These are phyloP conservation scores for Phytophthora rubi DNA, from an alignment of 352 stramenopile genomes.

Conservation along the genomic window DNA sequence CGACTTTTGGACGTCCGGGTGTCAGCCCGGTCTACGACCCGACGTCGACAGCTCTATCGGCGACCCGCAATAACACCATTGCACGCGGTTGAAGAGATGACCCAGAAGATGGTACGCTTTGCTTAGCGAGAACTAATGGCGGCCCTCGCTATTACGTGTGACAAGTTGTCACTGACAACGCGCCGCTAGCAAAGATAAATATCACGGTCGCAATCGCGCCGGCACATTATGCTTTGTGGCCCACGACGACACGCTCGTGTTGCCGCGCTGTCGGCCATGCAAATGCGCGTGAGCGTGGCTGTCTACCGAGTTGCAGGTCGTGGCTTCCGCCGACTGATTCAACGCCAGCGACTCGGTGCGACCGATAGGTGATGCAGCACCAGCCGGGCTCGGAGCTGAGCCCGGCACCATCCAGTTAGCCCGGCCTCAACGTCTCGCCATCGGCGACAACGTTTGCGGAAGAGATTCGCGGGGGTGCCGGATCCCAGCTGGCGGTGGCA, in stretches of 20 bases:
- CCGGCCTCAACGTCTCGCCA: constrained; percentile 7
- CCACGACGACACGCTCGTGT: constrained; percentile 11
- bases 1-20: no score
- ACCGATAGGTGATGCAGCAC: constrained; percentile 23
- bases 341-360: constrained; percentile 21
- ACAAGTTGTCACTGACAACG: constrained; percentile 33
- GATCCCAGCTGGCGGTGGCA: not conserved
- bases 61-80: not conserved
- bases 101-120: constrained; percentile 41
- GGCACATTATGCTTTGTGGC: constrained; percentile 10
- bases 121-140: constrained; percentile 14
- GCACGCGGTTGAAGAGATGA: constrained; percentile 15
- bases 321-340: constrained; percentile 14
- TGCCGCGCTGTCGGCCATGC: not conserved
- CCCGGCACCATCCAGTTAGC: constrained; percentile 31
- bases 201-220: not conserved
- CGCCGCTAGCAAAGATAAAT: not conserved
- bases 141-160: constrained; percentile 6
- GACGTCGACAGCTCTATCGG: no score
- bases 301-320: constrained; percentile 5
- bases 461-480: constrained; percentile 14
- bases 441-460: not conserved
- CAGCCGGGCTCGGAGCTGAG: constrained; percentile 18
- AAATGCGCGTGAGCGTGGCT: constrained; percentile 1
- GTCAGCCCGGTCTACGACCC: no score